phyloP scores from a whole-genome alignment of 179 eudicot genomes.

The Spergularia azorica region DNA sequence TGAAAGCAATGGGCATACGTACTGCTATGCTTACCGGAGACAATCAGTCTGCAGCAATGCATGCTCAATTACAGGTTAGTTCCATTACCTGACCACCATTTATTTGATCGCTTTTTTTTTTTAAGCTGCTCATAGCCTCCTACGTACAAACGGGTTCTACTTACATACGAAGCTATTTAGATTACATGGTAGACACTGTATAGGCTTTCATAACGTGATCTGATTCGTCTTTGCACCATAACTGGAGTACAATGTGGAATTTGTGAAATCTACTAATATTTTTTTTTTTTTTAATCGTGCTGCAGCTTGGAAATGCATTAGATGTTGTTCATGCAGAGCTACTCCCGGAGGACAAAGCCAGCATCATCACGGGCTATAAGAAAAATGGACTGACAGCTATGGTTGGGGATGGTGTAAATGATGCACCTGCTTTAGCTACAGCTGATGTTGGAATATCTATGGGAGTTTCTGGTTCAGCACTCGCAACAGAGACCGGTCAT shows the following conservation, averaged over 20 bases:
- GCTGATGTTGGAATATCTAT: conserved; percentile 93
- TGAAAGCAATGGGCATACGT: conserved; percentile 74
- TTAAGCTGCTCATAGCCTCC: too few relatives aligned
- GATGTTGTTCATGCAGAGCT: conserved; percentile 73
- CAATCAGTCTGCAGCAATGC: conserved; percentile 63
- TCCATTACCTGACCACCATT: background rate
- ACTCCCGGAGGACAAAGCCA: conserved; percentile 82
- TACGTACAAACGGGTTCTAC: too few relatives aligned
- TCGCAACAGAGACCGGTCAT: conserved; percentile 85
- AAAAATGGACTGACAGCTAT: conserved; percentile 69
- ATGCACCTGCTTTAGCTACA: conserved; percentile 90
- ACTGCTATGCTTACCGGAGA: conserved; percentile 93
- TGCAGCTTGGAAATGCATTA: conserved; percentile 63
- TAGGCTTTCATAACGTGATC: too few relatives aligned
- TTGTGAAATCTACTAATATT: background rate
- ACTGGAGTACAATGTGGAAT: background rate
- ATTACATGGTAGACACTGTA: too few relatives aligned
- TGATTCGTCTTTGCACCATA: too few relatives aligned
- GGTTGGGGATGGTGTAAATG: conserved; percentile 96
- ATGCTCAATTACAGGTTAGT: conserved; percentile 75
- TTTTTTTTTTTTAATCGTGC: conserved; percentile 12
- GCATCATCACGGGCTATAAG: conserved; percentile 59
- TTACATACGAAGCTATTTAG: too few relatives aligned
- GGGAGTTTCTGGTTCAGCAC: conserved; percentile 95
- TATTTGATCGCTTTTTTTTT: background rate